Evolutionary conservation across 495 filamentous ascomycete genomes (phyloP), one percentile per base, ranked within the genome.

Genomic region (Hypomontagnella monticulosa): DNA sequence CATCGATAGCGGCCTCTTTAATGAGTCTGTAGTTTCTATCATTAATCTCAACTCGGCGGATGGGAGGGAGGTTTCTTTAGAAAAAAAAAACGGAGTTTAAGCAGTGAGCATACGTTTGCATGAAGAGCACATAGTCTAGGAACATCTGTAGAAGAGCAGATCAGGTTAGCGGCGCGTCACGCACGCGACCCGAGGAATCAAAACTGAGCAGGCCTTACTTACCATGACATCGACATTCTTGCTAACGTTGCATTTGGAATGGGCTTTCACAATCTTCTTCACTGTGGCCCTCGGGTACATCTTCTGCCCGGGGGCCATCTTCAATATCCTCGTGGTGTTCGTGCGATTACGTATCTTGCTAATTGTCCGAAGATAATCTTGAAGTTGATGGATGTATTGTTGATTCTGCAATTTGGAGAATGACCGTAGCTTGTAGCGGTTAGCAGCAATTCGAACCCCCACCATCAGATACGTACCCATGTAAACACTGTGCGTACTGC

Each of bases 211-310:
- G 19, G 57, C 19, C 18, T 61, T 63, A 60, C 85, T 66, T 83
- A 97, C 92, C 81, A 94, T 79, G 57, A 96, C 87, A 78, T 97
- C 93, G 42, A 87, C 89, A 70, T 96, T 93, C 76, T 93, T 94
- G 80, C 88, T 91, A 62, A 96, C 75, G 54, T 82, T 89, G 63
- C 86, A 85, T 51, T 91, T 89, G 4, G 91, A 89, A 74, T 96
- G 92, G 27, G 93, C 93, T 80, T 96, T 96, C 63, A 97, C 84
- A 33, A 93, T 93, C 63, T 91, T 90, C 76, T 91, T 94, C 57
- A 97, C 83, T 0, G 91, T 93, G 3, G 86, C 87, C 36, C 93
- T 88, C 2, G 93, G 93, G 62, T 97, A 97, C 16, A 91, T 85
- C 72, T 91, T 93, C 71, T 91, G 83, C 15, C 79, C 76, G 11